phyloP scores from a whole-genome alignment of 257 asterid genomes.

The Buddleja alternifolia region DNA sequence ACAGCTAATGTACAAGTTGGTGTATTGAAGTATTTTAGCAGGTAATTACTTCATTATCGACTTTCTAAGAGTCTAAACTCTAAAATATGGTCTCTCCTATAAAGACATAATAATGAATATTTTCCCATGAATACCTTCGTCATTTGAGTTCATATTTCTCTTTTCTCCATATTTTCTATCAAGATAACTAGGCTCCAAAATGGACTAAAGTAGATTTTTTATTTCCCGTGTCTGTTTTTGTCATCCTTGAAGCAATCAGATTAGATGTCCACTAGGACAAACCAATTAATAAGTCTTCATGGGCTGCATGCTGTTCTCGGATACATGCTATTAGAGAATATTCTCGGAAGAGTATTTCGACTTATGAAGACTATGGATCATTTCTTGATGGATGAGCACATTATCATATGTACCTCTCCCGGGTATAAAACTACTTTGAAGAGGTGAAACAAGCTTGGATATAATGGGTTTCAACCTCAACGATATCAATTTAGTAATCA shows the following conservation, averaged over 20 bases:
- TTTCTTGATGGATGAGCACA: no score
- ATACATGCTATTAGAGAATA: neutral
- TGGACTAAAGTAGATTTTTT: neutral
- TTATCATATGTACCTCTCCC: no score
- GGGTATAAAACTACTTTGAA: no score
- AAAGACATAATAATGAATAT: neutral
- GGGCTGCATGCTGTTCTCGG: neutral
- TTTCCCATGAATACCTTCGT: neutral
- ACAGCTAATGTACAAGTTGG: neutral
- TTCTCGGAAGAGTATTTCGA: neutral
- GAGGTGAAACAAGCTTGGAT: no score
- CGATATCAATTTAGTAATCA: no score
- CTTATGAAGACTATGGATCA: neutral
- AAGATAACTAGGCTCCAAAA: neutral
- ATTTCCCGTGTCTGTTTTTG: neutral
- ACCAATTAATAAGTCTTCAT: neutral
- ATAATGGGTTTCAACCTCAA: no score
- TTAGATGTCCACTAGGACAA: neutral
- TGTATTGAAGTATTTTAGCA: slow-evolving; percentile 6
- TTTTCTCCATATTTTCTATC: neutral
- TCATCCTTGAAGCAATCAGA: neutral
- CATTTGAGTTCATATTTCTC: slow-evolving; percentile 1
- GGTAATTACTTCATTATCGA: neutral
- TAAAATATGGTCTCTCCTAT: neutral
- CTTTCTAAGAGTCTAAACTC: neutral